Base-by-base conservation (phyloP, 805 yeast genomes). In the Barnettozyma populi region DNA sequence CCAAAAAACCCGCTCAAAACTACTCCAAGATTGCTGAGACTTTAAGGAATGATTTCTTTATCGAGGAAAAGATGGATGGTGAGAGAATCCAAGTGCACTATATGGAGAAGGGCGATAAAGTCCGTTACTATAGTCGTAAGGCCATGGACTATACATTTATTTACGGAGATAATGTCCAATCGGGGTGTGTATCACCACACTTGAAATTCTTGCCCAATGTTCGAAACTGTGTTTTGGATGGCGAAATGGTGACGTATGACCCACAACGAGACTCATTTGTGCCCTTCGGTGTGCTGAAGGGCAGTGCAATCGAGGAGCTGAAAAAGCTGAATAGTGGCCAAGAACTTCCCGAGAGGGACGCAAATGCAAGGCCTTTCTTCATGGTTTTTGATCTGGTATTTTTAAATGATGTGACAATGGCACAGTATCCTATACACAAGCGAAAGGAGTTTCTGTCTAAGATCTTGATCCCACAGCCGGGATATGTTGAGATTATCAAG, bases 61-160 rank as follows among this genome's bases (percentile, higher is more conserved):
- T 92, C 9, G 98, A 92, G 59, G 97, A 92, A 62, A 92, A 92
- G 61, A 75, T 90, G 68, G 97, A 92, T 64, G 99, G 98, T 3
- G 97, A 92, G 63, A 68, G 99, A 54, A 80, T 88, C 56, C 82
- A 87, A 46, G 54, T 90, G 41, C 99, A 92, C 62, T 78, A 80
- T 68, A 49, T 50, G 31, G 66, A 78, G 8, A 61, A 61, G 49
- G 82, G 76, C 10, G 56, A 58, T 35, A 50, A 49, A 31, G 57
- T 63, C n/a, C 59, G 55, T 39, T 60, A 55, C 25, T 64, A 67
- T 67, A 80, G 87, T 44, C 72, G 96, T 55, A 75, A 80, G 41
- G 85, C 86, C 8, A 79, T 79, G 45, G 96, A 90, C 56, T 87
- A 80, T 57, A 79, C 95, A 0, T 64, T 74, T 46, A 66, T 82